A percentile compares a stretch with the other conserved stretches of the same genome.
Evolutionary conservation across 2,329 filamentous ascomycete genomes (phyloP).

Genomic region (Xylaria sp.): DNA sequence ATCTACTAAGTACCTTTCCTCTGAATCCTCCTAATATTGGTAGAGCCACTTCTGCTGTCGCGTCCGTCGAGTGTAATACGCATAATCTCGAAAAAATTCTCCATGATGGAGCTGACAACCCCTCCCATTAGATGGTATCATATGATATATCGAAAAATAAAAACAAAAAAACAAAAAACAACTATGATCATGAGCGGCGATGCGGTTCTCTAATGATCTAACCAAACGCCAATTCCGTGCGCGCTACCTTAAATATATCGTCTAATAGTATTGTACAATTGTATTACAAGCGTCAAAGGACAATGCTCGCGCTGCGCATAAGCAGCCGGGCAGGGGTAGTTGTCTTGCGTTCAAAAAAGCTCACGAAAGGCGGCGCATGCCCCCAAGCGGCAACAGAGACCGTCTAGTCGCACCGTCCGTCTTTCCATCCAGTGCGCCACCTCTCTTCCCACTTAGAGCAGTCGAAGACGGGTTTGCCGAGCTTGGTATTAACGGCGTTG

Average conservation of each 20-base stretch:
- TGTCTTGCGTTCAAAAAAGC: neutral
- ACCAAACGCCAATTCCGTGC: constrained; percentile 32
- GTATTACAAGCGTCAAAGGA: constrained; percentile 25
- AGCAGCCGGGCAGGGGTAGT: neutral
- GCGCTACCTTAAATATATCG: constrained; percentile 23
- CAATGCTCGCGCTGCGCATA: neutral
- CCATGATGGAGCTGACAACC: neutral
- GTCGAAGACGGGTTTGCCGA: constrained; percentile 92
- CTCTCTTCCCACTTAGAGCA: constrained; percentile 91
- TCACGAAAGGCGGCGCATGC: constrained; percentile 4
- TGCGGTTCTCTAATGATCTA: constrained; percentile 32
- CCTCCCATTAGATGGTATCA: neutral
- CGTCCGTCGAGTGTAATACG: neutral
- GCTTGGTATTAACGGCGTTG: constrained; percentile 87
- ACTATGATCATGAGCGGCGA: constrained; percentile 38
- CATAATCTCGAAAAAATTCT: no score
- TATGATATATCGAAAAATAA: neutral
- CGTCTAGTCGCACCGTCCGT: constrained; percentile 67
- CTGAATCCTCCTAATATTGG: neutral
- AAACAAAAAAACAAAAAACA: no score
- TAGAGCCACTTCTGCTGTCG: neutral
- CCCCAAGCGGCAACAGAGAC: neutral
- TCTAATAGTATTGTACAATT: constrained; percentile 35
- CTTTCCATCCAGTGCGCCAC: constrained; percentile 90
- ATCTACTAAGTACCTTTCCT: no score